Base-by-base conservation (phyloP, 148 eudicot genomes). In the Nyssa sinensis region DNA sequence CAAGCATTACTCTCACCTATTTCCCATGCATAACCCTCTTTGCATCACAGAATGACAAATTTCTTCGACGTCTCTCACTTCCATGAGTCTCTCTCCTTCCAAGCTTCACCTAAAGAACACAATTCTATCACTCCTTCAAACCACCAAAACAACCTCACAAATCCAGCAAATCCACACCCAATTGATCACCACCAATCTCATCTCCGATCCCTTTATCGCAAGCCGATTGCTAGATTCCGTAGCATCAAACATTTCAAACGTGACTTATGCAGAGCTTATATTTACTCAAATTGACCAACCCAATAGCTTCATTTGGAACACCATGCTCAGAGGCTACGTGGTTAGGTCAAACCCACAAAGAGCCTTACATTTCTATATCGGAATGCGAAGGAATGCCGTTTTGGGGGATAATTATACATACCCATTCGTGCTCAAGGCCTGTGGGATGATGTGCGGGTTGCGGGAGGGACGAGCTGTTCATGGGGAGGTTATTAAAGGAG, bases 341-440 rank as follows among this genome's bases (percentile, higher is more conserved):
- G 25, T 58, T 1, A 35, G 7, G 33, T 75, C 66, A 59, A 29
- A 67, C 14, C 78, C 78, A 53, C 10, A 37, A 57, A 66, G 8
- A 57, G 78, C 41, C 13, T 58, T 67, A 7, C 8, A 11, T 27
- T 25, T 33, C 24, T 75, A 11, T 23, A n/a, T 64, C 19, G n/a
- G 58, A 21, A 75, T 75, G 78, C 33, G 71, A 33, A 57, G 66
- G 24, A 35, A 67, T 75, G 78, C 66, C 7, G 27, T 75, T 29
- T 21, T 34, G 17, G 71, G 59, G 47, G 73, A 68, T 63, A 60
- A 41, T 60, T 75, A 75, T 31, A 75, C 78, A 24, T 75, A 75
- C 67, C 66, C 78, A 37, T 53, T 75, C 28, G 67, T 41, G 60
- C 66, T 58, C 13, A 75, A 75, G 78, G 78, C 72, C 5, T 75